Conservation (phyloP, 2,329 filamentous ascomycete species). For the Pseudogymnoascus sp. region DNA sequence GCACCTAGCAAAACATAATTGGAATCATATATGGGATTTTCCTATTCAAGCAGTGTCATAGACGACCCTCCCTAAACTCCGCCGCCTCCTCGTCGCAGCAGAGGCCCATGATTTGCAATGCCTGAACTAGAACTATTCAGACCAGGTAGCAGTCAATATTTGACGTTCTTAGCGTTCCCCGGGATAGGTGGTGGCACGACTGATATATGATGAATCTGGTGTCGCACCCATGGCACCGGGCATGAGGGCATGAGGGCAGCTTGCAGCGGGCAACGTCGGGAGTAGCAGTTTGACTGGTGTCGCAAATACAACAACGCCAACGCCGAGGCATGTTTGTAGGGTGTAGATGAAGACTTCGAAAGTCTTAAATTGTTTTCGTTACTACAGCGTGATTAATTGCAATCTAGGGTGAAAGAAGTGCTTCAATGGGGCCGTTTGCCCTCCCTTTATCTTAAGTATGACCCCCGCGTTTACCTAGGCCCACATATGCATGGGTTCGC, state of each 20-base stretch:
- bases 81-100: not conserved
- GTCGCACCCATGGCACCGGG: not conserved
- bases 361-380: not conserved
- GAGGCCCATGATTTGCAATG: not conserved
- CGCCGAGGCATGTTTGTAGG: not conserved
- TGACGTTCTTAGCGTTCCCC: not conserved
- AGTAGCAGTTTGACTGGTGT: not conserved
- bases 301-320: not conserved
- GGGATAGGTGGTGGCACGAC: not conserved
- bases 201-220: not conserved
- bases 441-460: not conserved
- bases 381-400: not conserved
- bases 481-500: not conserved
- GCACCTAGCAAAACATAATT: not conserved
- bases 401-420: not conserved
- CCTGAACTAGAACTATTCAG: not conserved
- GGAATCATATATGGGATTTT: not conserved
- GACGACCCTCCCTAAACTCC: not conserved
- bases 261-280: not conserved
- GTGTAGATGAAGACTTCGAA: not conserved
- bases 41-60: not conserved
- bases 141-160: not conserved
- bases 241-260: not conserved
- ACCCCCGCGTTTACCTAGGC: not conserved
- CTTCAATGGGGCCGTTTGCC: not conserved